A percentile compares a stretch with the other conserved stretches of the same genome.
Conservation (phyloP, 495 filamentous ascomycete genomes). For the Penicillium coprophilum region DNA sequence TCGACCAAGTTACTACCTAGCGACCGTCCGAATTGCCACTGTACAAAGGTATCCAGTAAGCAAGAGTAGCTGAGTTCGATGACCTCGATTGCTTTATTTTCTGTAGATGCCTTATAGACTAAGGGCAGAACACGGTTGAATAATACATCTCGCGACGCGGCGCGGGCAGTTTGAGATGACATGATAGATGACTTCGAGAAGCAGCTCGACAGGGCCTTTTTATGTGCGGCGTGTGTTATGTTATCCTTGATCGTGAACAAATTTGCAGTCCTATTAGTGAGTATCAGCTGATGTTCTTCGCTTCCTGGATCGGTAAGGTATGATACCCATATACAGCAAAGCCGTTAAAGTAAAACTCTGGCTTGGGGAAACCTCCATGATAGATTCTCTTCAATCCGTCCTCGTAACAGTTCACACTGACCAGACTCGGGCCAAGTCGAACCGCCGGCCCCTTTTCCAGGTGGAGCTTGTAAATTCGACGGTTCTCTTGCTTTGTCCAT, state of each 20-base stretch:
- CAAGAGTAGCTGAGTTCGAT: slow-evolving; percentile 11
- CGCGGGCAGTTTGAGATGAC: slow-evolving; percentile 11
- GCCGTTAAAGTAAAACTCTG: slow-evolving; percentile 11
- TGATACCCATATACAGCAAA: slow-evolving; percentile 14
- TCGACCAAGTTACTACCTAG: slow-evolving; percentile 9
- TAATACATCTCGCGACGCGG: slow-evolving; percentile 8
- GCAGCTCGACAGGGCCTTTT: slow-evolving; percentile 4
- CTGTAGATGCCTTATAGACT: not conserved
- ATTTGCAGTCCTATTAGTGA: slow-evolving; percentile 8
- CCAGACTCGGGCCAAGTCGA: slow-evolving; percentile 4
- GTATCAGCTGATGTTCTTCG: too few relatives aligned
- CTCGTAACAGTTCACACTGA: slow-evolving; percentile 9
- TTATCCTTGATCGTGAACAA: slow-evolving; percentile 15
- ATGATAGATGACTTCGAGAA: slow-evolving; percentile 13
- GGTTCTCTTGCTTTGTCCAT: slow-evolving; percentile 11
- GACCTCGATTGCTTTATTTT: slow-evolving; percentile 9
- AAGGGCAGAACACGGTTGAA: slow-evolving; percentile 6
- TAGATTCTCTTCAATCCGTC: slow-evolving; percentile 17
- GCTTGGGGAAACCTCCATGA: slow-evolving; percentile 13
- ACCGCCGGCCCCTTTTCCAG: slow-evolving; percentile 6
- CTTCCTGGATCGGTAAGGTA: not conserved
- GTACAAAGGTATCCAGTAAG: slow-evolving; percentile 10
- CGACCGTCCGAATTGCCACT: slow-evolving; percentile 13
- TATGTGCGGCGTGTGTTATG: slow-evolving; percentile 5
- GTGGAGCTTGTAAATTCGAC: slow-evolving; percentile 8